phyloP scores from a whole-genome alignment of 208 protist genomes.

The Leishmania tarentolae region DNA sequence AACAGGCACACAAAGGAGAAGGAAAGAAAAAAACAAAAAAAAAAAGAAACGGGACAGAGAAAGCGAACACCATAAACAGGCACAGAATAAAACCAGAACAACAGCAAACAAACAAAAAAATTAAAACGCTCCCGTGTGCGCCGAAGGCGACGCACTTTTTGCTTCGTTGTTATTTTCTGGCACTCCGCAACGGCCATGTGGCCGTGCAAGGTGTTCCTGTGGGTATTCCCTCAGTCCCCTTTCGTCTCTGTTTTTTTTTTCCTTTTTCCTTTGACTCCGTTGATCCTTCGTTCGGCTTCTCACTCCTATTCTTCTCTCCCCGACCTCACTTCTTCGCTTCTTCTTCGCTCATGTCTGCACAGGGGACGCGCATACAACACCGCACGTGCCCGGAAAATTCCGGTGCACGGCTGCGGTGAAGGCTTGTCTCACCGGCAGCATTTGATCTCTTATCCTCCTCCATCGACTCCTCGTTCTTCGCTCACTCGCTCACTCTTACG shows the following conservation, averaged over 20 bases:
- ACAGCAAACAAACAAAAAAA: not conserved
- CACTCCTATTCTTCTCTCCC: slow-evolving; percentile 18
- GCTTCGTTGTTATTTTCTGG: not conserved
- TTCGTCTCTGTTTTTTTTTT: not conserved
- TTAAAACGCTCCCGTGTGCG: not conserved
- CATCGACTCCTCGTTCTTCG: slow-evolving; percentile 4
- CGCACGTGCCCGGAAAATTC: not conserved
- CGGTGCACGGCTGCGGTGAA: not conserved
- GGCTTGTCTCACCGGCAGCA: not conserved
- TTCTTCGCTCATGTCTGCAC: slow-evolving; percentile 11
- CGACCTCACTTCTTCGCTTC: slow-evolving; percentile 11
- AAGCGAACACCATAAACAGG: too few relatives aligned
- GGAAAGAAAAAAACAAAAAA: not conserved
- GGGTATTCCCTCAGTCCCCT: not conserved
- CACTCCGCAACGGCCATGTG: not conserved
- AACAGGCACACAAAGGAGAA: not conserved
- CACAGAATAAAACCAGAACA: not conserved
- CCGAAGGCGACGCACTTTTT: not conserved
- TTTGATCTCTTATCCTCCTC: slow-evolving; percentile 10
- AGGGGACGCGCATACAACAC: not conserved
- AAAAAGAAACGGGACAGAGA: not conserved
- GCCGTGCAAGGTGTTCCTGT: not conserved
- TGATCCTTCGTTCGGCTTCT: slow-evolving; percentile 11
- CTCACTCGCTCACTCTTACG: slow-evolving; percentile 7
- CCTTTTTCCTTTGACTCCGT: not conserved